These are phyloP conservation scores for Stramenopiles sp. DNA, from an alignment of 352 stramenopile genomes.

Conservation along the genomic window DNA sequence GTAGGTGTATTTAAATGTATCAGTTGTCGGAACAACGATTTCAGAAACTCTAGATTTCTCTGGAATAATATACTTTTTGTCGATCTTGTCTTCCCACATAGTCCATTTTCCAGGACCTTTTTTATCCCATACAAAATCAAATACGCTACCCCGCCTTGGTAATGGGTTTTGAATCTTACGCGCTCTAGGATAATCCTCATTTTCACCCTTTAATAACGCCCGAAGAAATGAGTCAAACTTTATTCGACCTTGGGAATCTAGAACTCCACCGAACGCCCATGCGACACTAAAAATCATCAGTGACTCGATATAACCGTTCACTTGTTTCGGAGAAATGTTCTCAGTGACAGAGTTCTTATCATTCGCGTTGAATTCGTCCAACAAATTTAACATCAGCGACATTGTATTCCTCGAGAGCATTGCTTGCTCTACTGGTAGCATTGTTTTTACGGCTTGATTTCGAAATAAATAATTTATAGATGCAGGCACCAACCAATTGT, in stretches of 20 bases:
- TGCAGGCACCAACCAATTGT: neutral
- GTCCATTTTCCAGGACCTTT: constrained; percentile 51
- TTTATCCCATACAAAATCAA: constrained; percentile 2
- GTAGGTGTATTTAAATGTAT: constrained; percentile 65
- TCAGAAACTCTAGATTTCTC: constrained; percentile 58
- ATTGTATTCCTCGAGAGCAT: neutral
- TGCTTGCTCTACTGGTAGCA: neutral
- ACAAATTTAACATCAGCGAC: neutral
- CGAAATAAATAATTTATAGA: constrained; percentile 7
- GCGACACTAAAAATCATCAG: constrained; percentile 68
- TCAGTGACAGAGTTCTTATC: neutral
- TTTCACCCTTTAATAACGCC: neutral
- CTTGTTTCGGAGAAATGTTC: constrained; percentile 36
- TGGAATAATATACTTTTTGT: constrained; percentile 50
- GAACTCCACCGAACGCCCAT: constrained; percentile 63
- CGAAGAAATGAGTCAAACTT: constrained; percentile 48
- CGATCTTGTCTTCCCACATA: constrained; percentile 64
- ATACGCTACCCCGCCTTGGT: neutral
- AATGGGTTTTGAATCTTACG: neutral
- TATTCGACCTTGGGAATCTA: constrained; percentile 39
- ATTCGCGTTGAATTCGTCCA: neutral
- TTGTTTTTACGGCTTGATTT: neutral
- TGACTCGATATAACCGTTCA: constrained; percentile 42
- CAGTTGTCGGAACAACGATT: constrained; percentile 78
- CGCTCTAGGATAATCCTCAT: neutral